A percentile compares a stretch with the other conserved stretches of the same genome.
These are phyloP conservation scores for Agrostemma githago DNA, from an alignment of 148 eudicot genomes.

Conservation along the genomic window DNA sequence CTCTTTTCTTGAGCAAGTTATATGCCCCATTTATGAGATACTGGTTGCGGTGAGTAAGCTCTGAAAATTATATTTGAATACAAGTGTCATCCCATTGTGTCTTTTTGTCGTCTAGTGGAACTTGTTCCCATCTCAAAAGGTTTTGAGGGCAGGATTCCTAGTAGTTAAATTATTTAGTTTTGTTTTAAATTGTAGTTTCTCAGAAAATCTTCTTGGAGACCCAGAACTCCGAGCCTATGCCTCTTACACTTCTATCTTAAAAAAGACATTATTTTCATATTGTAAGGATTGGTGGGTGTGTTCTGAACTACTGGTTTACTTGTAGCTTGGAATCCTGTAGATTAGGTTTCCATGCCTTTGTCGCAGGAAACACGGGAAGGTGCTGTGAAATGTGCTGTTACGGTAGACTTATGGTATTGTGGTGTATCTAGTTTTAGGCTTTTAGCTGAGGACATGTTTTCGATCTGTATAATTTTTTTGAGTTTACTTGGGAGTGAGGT, in stretches of 20 bases:
- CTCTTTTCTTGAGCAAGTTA: constrained; percentile 65
- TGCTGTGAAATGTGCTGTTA: neutral
- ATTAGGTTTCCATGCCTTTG: neutral
- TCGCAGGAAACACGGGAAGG: neutral
- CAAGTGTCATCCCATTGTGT: neutral
- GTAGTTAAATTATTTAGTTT: neutral
- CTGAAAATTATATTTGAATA: constrained; percentile 11
- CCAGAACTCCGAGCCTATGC: neutral
- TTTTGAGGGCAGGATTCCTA: neutral
- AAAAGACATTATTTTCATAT: neutral
- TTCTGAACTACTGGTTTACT: neutral
- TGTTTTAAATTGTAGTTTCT: neutral
- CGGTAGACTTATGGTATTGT: neutral
- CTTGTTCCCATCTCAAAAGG: neutral
- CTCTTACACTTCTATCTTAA: neutral
- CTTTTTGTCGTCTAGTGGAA: neutral
- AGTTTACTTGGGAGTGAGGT: neutral
- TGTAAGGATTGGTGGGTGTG: neutral
- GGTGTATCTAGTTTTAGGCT: neutral
- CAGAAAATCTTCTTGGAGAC: neutral
- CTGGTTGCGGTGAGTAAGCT: constrained; percentile 44
- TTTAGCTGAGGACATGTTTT: neutral
- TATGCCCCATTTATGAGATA: constrained; percentile 58
- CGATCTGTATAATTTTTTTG: neutral
- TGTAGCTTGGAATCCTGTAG: neutral